Conservation (phyloP, 2,329 filamentous ascomycete species). For the Neofusicoccum umdonicola region DNA sequence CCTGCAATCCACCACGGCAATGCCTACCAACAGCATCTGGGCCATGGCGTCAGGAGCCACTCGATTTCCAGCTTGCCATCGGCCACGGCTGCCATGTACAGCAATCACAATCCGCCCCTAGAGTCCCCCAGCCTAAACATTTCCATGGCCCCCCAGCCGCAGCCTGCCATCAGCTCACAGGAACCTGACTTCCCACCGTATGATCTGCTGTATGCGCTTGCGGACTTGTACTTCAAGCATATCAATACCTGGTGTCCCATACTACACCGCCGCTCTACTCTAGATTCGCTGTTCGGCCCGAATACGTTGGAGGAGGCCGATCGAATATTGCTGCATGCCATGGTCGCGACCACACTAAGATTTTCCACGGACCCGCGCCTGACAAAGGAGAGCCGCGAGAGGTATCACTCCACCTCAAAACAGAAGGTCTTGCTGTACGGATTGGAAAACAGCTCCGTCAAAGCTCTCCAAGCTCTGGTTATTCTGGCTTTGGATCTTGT, state of each 20-base stretch:
- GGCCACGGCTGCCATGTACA: slow-evolving; percentile 27
- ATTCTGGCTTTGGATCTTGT: slow-evolving; percentile 83
- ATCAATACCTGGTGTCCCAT: slow-evolving; percentile 77
- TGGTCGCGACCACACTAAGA: slow-evolving; percentile 81
- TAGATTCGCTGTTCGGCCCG: slow-evolving; percentile 77
- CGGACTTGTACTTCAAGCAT: slow-evolving; percentile 63
- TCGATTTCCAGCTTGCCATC: slow-evolving; percentile 17
- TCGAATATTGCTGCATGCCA: slow-evolving; percentile 78
- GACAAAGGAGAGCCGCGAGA: slow-evolving; percentile 67
- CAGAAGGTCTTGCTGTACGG: slow-evolving; percentile 84
- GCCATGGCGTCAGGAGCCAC: slow-evolving; percentile 18
- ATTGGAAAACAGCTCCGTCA: slow-evolving; percentile 85
- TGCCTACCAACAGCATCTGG: slow-evolving; percentile 17
- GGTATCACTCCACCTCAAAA: slow-evolving; percentile 79
- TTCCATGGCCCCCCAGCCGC: slow-evolving; percentile 28
- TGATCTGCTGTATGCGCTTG: slow-evolving; percentile 58
- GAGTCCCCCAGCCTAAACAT: slow-evolving; percentile 60
- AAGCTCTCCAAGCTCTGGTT: slow-evolving; percentile 80
- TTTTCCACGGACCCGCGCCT: slow-evolving; percentile 77
- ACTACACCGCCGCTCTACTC: slow-evolving; percentile 76
- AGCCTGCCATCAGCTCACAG: slow-evolving; percentile 25
- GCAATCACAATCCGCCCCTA: slow-evolving; percentile 43
- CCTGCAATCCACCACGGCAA: slow-evolving; percentile 17
- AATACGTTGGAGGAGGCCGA: slow-evolving; percentile 76
- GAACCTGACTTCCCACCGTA: slow-evolving; percentile 57